Base-by-base conservation (phyloP, 1,284 basidiomycete genomes). In the Apiotrichum porosum region DNA sequence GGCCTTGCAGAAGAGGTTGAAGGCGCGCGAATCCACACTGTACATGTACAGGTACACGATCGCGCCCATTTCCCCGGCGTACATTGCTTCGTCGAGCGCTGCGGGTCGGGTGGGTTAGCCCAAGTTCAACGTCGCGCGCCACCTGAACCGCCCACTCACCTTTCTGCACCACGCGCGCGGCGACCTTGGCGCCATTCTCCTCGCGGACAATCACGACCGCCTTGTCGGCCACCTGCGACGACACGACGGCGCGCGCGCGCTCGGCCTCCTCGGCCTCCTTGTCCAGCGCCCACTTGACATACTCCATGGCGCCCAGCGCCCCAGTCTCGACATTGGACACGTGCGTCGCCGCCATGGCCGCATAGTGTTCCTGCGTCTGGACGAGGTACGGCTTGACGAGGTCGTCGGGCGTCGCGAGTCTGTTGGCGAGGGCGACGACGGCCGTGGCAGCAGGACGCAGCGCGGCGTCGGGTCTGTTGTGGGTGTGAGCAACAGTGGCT, bases 21-120 rank as follows among this genome's bases (percentile, higher is more conserved):
- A 73, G 0, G 79, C 79, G 30, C 77, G 74, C 3, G 79, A 79
- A n/a, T 82, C 79, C 4, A 75, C 72, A 49, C 87, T 84, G 15
- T 86, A 76, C 0, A 66, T 64, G 66, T 87, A 87, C 72, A 91
- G 78, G 6, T 72, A 71, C 9, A 61, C 65, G n/a, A 93, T 71
- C 0, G 73, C 77, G 0, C 68, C 67, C 5, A 75, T 72, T 32
- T 83, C 77, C 45, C 76, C 77, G 5, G 56, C 68, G 13, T 79
- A 75, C 73, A 88, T 79, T 28, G 82, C 79, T 9, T 76, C 72
- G 12, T 80, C 76, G 26, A 88, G 56, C 17, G 80, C 86, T 86
- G 42, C n/a, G 13, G 26, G 4, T 15, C 19, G 30, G 30, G 74
- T 78, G 10, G 85, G 60, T 80, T 81, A 84, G 28, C 79, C 76